phyloP scores from a whole-genome alignment of 2,329 filamentous ascomycete species.

The Tolypocladium endophyticum region DNA sequence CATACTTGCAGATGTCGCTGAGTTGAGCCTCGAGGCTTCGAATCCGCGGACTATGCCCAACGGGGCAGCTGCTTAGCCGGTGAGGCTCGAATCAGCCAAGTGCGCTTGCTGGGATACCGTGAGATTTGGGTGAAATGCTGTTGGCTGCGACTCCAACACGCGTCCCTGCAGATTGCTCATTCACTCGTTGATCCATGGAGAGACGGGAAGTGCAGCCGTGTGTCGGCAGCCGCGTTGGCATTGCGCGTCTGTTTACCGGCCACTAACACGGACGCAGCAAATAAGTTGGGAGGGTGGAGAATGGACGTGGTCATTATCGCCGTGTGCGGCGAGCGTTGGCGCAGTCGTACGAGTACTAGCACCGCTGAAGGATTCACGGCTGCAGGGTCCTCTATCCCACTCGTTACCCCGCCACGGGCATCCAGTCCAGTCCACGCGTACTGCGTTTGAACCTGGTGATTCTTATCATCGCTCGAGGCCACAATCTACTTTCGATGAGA shows the following conservation, averaged over 20 bases:
- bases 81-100: not conserved
- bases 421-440: not conserved
- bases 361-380: not conserved
- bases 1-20: not conserved
- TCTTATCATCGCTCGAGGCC: not conserved
- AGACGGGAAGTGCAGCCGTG: not conserved
- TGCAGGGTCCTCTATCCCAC: not conserved
- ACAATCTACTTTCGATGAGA: not conserved
- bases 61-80: not conserved
- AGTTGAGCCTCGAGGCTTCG: not conserved
- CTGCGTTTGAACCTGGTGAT: not conserved
- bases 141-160: not conserved
- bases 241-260: not conserved
- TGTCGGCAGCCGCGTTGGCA: not conserved
- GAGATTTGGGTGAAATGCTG: not conserved
- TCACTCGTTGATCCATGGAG: not conserved
- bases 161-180: not conserved
- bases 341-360: too few species aligned
- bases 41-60: not conserved
- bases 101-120: not conserved
- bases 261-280: not conserved
- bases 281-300: too few species aligned
- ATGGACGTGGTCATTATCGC: too few species aligned
- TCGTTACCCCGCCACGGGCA: not conserved
- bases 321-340: too few species aligned